phyloP scores from a whole-genome alignment of 805 yeast species.

The Candida tibetensis region DNA sequence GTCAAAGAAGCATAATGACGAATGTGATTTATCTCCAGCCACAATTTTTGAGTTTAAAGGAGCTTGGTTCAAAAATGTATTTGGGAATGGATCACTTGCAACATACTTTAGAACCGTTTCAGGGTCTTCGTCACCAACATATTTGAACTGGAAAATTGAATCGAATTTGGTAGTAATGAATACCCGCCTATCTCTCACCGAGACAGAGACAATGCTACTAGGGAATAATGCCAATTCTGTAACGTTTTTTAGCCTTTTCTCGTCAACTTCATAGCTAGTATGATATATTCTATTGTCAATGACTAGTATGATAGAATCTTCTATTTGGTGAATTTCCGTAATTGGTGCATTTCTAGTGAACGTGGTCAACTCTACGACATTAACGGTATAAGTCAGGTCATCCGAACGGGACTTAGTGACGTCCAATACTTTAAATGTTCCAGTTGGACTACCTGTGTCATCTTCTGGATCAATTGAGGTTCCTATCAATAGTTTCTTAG shows the following conservation, averaged over 20 bases:
- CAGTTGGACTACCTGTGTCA: slow-evolving; percentile 9
- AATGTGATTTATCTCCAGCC: slow-evolving; percentile 36
- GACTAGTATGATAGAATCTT: slow-evolving; percentile 31
- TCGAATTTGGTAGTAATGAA: slow-evolving; percentile 34
- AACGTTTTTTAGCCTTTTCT: slow-evolving; percentile 31
- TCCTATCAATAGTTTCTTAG: slow-evolving; percentile 39
- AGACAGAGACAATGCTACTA: slow-evolving; percentile 29
- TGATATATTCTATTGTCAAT: slow-evolving; percentile 28
- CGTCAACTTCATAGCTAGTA: slow-evolving; percentile 32
- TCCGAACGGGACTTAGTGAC: slow-evolving; percentile 18
- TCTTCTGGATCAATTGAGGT: slow-evolving; percentile 10
- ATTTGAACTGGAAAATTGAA: slow-evolving; percentile 31
- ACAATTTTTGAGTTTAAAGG: slow-evolving; percentile 19
- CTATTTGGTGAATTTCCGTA: slow-evolving; percentile 33
- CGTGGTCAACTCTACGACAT: slow-evolving; percentile 29
- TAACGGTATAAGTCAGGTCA: slow-evolving; percentile 14
- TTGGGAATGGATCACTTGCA: slow-evolving; percentile 33
- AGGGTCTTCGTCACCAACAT: slow-evolving; percentile 5
- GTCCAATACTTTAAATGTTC: slow-evolving; percentile 37
- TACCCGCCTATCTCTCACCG: slow-evolving; percentile 16
- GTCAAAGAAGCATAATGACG: slow-evolving; percentile 28
- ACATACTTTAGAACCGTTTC: slow-evolving; percentile 11
- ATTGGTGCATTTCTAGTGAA: slow-evolving; percentile 33
- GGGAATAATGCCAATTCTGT: slow-evolving; percentile 22
- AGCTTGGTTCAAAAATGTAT: slow-evolving; percentile 31